Evolutionary conservation across 2,329 filamentous ascomycete genomes (phyloP).

Genomic region (Knoxdaviesia proteae): DNA sequence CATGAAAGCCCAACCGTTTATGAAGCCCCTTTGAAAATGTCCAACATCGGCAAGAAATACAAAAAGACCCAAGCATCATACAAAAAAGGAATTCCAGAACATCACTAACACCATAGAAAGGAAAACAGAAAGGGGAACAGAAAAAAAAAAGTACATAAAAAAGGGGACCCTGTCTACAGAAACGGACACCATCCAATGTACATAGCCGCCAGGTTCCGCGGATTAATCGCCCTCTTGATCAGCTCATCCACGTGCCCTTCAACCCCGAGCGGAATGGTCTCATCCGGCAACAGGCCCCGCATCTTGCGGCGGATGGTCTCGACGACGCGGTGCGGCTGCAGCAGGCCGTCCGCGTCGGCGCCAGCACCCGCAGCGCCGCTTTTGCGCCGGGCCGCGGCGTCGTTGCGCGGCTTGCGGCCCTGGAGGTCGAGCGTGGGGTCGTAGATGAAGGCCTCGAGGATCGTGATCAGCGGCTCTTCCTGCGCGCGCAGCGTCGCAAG

Average conservation of each 20-base stretch:
- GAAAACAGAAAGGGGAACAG: background rate
- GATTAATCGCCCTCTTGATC: slow-evolving; percentile 68
- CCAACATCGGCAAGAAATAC: background rate
- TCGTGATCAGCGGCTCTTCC: slow-evolving; percentile 91
- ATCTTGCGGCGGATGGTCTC: slow-evolving; percentile 80
- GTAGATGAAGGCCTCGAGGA: slow-evolving; percentile 90
- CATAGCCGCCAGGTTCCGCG: slow-evolving; percentile 69
- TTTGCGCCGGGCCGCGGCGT: background rate
- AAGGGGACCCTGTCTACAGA: slow-evolving; percentile 15
- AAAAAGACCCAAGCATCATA: background rate
- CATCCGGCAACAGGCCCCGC: slow-evolving; percentile 59
- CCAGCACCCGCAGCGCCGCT: slow-evolving; percentile 8
- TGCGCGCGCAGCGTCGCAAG: slow-evolving; percentile 69
- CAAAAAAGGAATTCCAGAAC: background rate
- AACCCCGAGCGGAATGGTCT: slow-evolving; percentile 81
- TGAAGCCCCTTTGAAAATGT: too few species aligned
- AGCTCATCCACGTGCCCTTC: slow-evolving; percentile 96
- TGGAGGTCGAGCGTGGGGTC: slow-evolving; percentile 90
- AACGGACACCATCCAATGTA: slow-evolving; percentile 82
- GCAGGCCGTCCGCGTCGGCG: slow-evolving; percentile 21
- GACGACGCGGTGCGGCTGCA: slow-evolving; percentile 53
- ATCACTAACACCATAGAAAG: background rate
- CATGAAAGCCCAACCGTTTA: too few species aligned
- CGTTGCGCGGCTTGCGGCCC: slow-evolving; percentile 23
- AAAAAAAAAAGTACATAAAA: background rate